Evolutionary conservation across 805 yeast genomes (phyloP).

Genomic region (Metschnikowia vanudenii): DNA sequence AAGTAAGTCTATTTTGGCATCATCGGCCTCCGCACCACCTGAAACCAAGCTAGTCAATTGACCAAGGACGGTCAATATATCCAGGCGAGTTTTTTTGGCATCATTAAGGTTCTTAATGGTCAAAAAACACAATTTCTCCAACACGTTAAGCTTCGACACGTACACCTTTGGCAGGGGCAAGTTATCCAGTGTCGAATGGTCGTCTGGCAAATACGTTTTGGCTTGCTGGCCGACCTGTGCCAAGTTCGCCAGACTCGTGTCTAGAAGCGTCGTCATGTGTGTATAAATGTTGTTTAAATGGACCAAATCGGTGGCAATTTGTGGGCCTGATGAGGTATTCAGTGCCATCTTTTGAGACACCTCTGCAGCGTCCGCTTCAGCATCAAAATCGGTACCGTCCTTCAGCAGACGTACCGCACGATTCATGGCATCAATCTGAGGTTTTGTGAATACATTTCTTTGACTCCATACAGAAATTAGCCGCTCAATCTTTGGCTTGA

Average conservation of each 20-base stretch:
- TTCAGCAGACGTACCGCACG: slow-evolving; percentile 24
- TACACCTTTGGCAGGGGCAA: slow-evolving; percentile 37
- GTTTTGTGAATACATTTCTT: slow-evolving; percentile 42
- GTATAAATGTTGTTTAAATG: slow-evolving; percentile 31
- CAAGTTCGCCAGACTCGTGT: slow-evolving; percentile 26
- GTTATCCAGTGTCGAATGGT: slow-evolving; percentile 34
- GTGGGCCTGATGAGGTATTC: not conserved
- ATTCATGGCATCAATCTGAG: slow-evolving; percentile 30
- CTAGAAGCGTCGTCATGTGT: slow-evolving; percentile 26
- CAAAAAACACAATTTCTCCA: slow-evolving; percentile 38
- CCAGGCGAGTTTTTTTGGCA: slow-evolving; percentile 27
- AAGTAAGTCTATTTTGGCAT: slow-evolving; percentile 32
- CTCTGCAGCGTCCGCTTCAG: not conserved
- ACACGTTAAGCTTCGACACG: slow-evolving; percentile 37
- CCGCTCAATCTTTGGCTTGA: slow-evolving; percentile 49
- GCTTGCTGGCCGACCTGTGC: slow-evolving; percentile 40
- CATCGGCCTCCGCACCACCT: slow-evolving; percentile 33
- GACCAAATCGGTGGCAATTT: slow-evolving; percentile 31
- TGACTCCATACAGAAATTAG: slow-evolving; percentile 59
- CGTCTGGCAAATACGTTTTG: slow-evolving; percentile 35
- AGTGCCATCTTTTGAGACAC: not conserved
- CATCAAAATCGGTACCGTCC: slow-evolving; percentile 14
- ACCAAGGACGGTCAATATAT: slow-evolving; percentile 28
- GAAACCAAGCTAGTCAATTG: slow-evolving; percentile 23
- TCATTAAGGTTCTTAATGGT: slow-evolving; percentile 33